Conservation (phyloP, 495 filamentous ascomycete species). For the Daldinia decipiens region DNA sequence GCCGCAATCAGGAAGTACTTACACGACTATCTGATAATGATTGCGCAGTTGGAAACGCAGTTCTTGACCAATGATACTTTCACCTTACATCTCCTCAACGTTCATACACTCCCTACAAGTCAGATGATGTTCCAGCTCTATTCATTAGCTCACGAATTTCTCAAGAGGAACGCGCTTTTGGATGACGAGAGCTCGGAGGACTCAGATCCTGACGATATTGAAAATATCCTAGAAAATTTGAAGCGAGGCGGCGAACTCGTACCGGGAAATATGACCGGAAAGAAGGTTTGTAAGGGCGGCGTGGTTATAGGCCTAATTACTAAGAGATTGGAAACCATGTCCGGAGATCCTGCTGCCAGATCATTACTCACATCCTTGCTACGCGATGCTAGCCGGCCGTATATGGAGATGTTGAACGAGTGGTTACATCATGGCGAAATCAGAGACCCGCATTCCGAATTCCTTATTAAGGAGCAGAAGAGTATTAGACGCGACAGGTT, state of each 20-base stretch:
- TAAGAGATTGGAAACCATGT: conserved; percentile 83
- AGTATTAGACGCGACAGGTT: conserved; percentile 90
- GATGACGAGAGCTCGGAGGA: conserved; percentile 89
- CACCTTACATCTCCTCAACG: conserved; percentile 89
- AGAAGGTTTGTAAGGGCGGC: conserved; percentile 94
- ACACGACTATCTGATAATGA: conserved; percentile 90
- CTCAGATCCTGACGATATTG: conserved; percentile 80
- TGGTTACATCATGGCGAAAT: conserved; percentile 98
- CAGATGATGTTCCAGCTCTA: conserved; percentile 92
- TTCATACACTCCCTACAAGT: conserved; percentile 87
- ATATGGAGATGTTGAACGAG: conserved; percentile 98
- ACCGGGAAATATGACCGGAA: conserved; percentile 80
- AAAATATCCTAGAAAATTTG: conserved; percentile 80
- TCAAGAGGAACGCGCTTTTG: conserved; percentile 85
- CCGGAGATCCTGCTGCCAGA: conserved; percentile 89
- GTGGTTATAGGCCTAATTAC: conserved; percentile 87
- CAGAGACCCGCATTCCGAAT: conserved; percentile 92
- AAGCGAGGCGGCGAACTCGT: conserved; percentile 84
- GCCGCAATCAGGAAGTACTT: conserved; percentile 89
- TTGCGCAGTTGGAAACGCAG: conserved; percentile 92
- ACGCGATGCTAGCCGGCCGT: conserved; percentile 88
- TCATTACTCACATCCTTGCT: conserved; percentile 81
- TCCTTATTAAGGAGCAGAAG: conserved; percentile 94
- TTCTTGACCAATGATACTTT: conserved; percentile 86
- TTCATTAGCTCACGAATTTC: conserved; percentile 82